Conservation (phyloP, 225 moss, liverwort and hornwort genomes). For the Asterella californica region DNA sequence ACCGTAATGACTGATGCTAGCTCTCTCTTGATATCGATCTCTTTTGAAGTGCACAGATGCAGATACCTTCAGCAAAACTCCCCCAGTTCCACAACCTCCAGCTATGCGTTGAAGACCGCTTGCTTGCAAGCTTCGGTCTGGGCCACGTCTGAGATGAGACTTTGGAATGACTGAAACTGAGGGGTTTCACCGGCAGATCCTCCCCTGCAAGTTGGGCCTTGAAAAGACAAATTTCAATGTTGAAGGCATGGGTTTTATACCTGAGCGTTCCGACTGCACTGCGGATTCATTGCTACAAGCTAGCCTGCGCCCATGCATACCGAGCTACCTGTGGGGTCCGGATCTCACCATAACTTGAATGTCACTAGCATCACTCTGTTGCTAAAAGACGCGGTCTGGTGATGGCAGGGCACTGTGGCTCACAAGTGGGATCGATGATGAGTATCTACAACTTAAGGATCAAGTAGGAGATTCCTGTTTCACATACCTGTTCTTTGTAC, state of each 20-base stretch:
- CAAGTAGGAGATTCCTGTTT: background rate
- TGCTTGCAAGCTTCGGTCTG: slow-evolving; percentile 1
- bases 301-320: background rate
- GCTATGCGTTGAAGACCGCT: background rate
- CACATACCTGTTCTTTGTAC: background rate
- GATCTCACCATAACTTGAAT: background rate
- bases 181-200: background rate
- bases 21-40: background rate
- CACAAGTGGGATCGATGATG: background rate
- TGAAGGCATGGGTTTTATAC: background rate
- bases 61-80: slow-evolving; percentile 1
- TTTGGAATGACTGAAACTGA: background rate
- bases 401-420: background rate
- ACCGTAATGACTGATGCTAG: background rate
- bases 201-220: background rate
- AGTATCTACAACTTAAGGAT: background rate
- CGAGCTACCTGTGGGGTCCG: background rate
- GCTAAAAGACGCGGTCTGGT: background rate
- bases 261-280: background rate
- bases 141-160: background rate
- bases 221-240: background rate
- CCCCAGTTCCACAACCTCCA: background rate
- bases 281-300: background rate
- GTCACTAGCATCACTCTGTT: background rate
- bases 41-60: background rate